Conservation (phyloP, 2,329 filamentous ascomycete genomes). For the Trichoderma arundinaceum region DNA sequence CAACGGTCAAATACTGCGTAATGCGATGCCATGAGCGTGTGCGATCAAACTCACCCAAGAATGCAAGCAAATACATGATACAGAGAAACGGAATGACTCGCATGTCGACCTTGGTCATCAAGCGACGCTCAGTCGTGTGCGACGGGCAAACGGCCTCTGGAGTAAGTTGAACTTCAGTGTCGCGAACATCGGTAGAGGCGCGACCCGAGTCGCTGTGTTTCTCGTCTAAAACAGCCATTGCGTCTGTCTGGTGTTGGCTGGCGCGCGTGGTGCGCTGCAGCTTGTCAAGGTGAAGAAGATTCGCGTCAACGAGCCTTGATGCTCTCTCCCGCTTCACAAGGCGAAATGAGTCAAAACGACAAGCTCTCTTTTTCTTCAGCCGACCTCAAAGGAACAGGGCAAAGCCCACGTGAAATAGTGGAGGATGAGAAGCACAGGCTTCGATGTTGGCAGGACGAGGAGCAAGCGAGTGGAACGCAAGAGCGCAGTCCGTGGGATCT, state of each 20-base stretch:
- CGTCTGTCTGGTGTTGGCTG: constrained; percentile 14
- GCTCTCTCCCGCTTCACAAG: background rate
- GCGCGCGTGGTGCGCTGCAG: constrained; percentile 1
- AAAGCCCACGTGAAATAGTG: constrained; percentile 27
- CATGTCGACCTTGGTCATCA: constrained; percentile 73
- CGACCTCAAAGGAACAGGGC: constrained; percentile 8
- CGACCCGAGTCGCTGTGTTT: constrained; percentile 34
- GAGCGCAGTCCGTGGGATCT: constrained; percentile 17
- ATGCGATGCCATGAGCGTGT: background rate
- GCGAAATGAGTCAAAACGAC: background rate
- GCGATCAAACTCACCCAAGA: constrained; percentile 55
- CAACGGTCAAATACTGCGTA: background rate
- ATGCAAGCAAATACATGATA: constrained; percentile 73
- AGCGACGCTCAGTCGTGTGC: constrained; percentile 65
- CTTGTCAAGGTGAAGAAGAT: background rate
- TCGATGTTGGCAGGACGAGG: constrained; percentile 17
- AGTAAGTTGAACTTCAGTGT: background rate
- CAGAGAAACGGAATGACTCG: constrained; percentile 75
- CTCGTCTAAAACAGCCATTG: constrained; percentile 35
- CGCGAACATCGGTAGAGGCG: constrained; percentile 26
- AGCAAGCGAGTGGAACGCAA: constrained; percentile 21
- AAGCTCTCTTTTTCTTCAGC: background rate
- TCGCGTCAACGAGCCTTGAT: background rate
- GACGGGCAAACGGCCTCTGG: constrained; percentile 49
- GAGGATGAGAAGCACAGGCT: constrained; percentile 27